These are phyloP conservation scores for Proliferodiscus dingleyae DNA, from an alignment of 2,329 filamentous ascomycete species.

Conservation along the genomic window DNA sequence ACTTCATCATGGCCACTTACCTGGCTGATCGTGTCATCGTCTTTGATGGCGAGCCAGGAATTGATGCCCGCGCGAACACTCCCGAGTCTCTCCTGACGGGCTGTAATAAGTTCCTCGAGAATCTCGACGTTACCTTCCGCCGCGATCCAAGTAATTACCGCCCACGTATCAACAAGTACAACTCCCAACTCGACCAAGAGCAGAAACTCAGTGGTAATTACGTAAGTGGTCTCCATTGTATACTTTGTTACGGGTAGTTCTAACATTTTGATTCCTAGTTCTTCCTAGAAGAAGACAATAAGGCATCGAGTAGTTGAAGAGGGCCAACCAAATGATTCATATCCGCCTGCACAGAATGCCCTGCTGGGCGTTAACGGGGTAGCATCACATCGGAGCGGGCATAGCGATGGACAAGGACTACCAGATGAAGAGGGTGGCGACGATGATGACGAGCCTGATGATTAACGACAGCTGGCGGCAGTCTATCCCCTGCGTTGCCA, in stretches of 20 bases:
- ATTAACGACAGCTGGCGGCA: constrained; percentile 53
- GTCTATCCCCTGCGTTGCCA: constrained; percentile 63
- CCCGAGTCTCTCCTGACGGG: constrained; percentile 88
- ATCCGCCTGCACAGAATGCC: constrained; percentile 25
- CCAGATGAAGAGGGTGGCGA: constrained; percentile 53
- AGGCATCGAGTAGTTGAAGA: constrained; percentile 52
- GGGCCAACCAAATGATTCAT: constrained; percentile 47
- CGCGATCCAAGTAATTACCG: constrained; percentile 94
- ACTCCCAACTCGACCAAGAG: constrained; percentile 94
- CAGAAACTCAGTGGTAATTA: constrained; percentile 93
- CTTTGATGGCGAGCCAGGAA: constrained; percentile 89
- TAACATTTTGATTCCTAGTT: constrained; percentile 52
- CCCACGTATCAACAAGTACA: constrained; percentile 96
- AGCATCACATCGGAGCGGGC: constrained; percentile 25
- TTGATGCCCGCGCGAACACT: constrained; percentile 79
- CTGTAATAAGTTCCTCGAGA: constrained; percentile 96
- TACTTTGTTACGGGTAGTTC: not conserved
- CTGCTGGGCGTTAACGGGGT: constrained; percentile 30
- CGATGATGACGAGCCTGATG: constrained; percentile 62
- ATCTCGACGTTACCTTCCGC: constrained; percentile 95
- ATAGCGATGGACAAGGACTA: constrained; percentile 30
- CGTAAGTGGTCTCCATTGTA: constrained; percentile 46
- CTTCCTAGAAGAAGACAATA: constrained; percentile 88
- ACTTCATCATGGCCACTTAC: constrained; percentile 91
- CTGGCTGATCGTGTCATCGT: constrained; percentile 93